These are phyloP conservation scores for Trichomonas tenax DNA, from an alignment of 208 protist species.

Conservation along the genomic window DNA sequence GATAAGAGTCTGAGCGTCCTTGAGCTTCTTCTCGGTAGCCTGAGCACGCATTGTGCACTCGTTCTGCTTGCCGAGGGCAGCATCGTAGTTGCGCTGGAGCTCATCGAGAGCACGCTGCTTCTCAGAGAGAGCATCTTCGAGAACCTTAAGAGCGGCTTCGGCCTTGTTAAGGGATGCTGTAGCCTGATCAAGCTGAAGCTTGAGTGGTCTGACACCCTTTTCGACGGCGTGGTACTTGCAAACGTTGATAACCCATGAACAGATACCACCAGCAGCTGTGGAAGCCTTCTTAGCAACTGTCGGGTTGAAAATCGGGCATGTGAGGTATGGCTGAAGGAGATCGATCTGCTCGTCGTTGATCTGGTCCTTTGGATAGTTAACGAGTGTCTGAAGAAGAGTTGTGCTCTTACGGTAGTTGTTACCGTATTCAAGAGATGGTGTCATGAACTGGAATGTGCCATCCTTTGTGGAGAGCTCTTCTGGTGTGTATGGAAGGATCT, in stretches of 20 bases:
- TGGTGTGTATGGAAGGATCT: background rate
- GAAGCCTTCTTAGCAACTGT: slow-evolving; percentile 63
- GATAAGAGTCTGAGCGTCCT: slow-evolving; percentile 82
- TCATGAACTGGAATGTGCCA: background rate
- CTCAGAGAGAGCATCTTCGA: background rate
- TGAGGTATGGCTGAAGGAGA: slow-evolving; percentile 82
- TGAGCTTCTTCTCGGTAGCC: slow-evolving; percentile 77
- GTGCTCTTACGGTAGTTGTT: background rate
- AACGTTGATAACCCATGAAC: slow-evolving; percentile 83
- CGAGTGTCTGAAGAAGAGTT: background rate
- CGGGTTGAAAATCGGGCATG: slow-evolving; percentile 73
- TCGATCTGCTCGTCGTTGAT: slow-evolving; percentile 96
- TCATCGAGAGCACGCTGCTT: slow-evolving; percentile 21
- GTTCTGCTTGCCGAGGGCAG: slow-evolving; percentile 80
- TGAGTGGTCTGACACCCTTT: slow-evolving; percentile 75
- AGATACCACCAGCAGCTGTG: slow-evolving; percentile 56
- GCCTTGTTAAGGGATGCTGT: slow-evolving; percentile 60
- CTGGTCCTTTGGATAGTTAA: slow-evolving; percentile 49
- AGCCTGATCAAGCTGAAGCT: slow-evolving; percentile 74
- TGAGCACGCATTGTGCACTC: slow-evolving; percentile 78
- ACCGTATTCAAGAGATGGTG: background rate
- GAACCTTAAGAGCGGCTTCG: background rate
- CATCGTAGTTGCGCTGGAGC: slow-evolving; percentile 70
- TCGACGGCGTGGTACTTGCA: slow-evolving; percentile 84
- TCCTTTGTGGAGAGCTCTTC: background rate